Evolutionary conservation across 768 basidiomycete species (phyloP), one percentile per base, ranked within the genome.

Genomic region (Auriscalpium orientale): DNA sequence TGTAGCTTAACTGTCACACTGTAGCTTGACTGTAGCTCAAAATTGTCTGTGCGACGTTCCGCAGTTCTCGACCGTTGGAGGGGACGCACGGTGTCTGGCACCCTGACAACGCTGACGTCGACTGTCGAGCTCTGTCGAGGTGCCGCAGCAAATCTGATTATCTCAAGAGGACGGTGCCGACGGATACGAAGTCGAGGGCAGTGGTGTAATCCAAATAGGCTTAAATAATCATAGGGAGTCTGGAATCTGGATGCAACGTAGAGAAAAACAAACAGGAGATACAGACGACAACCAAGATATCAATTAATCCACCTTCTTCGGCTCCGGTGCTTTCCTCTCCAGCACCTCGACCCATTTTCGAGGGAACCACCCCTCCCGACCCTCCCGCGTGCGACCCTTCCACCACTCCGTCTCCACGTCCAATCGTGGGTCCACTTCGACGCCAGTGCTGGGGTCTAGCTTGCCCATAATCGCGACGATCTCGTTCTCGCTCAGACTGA

Each of bases 341-440:
- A 89, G 69, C 4, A 88, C 75, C 68, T 91, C 81, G 4, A 95
- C 91, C 80, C 88, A 95, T 61, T 88, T 92, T 56, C 76, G 80
- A 2, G 95, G 95, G 79, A 98, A 97, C 92, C 93, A 98, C 0
- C 95, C 95, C 62, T 90, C 85, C 62, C 87, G 77, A 0, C 95
- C 95, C 61, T 97, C 94, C 56, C 95, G 77, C 58, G 90, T 94
- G 47, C 95, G 79, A 1, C 95, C 95, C 68, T 84, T 86, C 94
- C 93, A 98, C 95, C 95, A 98, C 56, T 93, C 94, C 5, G 77
- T 81, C 55, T 76, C 67, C 18, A 85, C 72, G 58, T 81, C 79
- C 49, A 79, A 60, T 21, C 86, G 72, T 2, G 85, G 82, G 60
- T 89, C 83, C 5, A 87, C 84, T 56, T 85, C 85, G 56, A 68